Conservation (phyloP, 2,329 filamentous ascomycete genomes). For the Diaporthe batatas region DNA sequence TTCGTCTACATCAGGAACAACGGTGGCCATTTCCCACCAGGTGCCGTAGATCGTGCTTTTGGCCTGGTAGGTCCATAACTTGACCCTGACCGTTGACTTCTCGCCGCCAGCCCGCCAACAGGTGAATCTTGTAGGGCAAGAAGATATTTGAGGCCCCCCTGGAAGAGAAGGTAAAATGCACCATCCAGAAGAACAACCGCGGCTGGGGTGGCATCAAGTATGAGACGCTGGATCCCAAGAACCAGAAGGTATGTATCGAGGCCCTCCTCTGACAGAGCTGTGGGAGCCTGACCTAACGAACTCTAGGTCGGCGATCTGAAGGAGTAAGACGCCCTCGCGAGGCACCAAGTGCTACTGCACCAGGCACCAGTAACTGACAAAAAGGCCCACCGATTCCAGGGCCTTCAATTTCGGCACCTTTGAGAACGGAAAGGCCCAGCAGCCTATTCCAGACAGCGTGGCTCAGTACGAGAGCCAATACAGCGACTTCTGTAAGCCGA, state of each 20-base stretch:
- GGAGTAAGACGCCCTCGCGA: slow-evolving; percentile 68
- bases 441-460: slow-evolving; percentile 80
- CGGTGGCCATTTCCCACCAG: slow-evolving; percentile 74
- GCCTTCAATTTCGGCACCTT: slow-evolving; percentile 95
- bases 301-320: slow-evolving; percentile 84
- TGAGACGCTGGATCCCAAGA: slow-evolving; percentile 87
- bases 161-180: slow-evolving; percentile 80
- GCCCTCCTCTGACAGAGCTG: not conserved
- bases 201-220: slow-evolving; percentile 92
- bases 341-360: not conserved
- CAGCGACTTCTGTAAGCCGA: slow-evolving; percentile 79
- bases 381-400: slow-evolving; percentile 58
- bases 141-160: slow-evolving; percentile 79
- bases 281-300: slow-evolving; percentile 11
- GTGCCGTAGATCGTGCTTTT: slow-evolving; percentile 80
- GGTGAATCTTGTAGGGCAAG: slow-evolving; percentile 50
- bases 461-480: slow-evolving; percentile 71
- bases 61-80: slow-evolving; percentile 68
- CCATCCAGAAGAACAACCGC: slow-evolving; percentile 83
- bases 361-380: slow-evolving; percentile 1
- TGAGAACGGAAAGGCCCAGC: slow-evolving; percentile 74
- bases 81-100: not conserved
- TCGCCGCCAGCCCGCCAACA: not conserved
- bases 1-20: slow-evolving; percentile 91
- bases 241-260: slow-evolving; percentile 73